Conservation (phyloP, 768 basidiomycete genomes). For the Cubamyces lactineus region DNA sequence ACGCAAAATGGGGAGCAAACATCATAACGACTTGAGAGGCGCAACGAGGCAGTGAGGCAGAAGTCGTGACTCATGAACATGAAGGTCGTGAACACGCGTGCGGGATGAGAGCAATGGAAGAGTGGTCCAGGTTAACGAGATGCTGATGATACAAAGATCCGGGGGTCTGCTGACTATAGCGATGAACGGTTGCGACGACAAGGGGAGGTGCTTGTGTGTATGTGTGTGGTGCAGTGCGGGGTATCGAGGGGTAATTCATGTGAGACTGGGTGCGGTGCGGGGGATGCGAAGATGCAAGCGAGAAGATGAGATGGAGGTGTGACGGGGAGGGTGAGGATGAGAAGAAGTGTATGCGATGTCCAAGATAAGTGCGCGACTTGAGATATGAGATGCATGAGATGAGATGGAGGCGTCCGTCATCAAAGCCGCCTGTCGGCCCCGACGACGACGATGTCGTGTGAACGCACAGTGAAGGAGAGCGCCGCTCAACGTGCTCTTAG, state of each 20-base stretch:
- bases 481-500: constrained; percentile 33
- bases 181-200: constrained; percentile 24
- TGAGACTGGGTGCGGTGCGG: neutral
- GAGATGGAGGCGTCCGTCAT: constrained; percentile 10
- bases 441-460: neutral
- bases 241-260: constrained; percentile 14
- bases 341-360: constrained; percentile 10
- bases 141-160: constrained; percentile 26
- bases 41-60: too few relatives aligned
- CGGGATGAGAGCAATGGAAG: neutral
- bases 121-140: constrained; percentile 10
- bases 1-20: too few relatives aligned
- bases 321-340: neutral
- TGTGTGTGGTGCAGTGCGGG: neutral
- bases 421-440: neutral
- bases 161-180: constrained; percentile 7
- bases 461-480: neutral
- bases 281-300: constrained; percentile 9
- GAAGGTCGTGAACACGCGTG: constrained; percentile 5
- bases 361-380: constrained; percentile 16
- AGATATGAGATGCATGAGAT: constrained; percentile 4
- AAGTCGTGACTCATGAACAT: constrained; percentile 14
- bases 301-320: neutral
- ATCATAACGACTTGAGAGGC: too few relatives aligned
- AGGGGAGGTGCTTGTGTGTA: constrained; percentile 6